Conservation (phyloP, 768 basidiomycete genomes). For the Agrocybe chaxingu region DNA sequence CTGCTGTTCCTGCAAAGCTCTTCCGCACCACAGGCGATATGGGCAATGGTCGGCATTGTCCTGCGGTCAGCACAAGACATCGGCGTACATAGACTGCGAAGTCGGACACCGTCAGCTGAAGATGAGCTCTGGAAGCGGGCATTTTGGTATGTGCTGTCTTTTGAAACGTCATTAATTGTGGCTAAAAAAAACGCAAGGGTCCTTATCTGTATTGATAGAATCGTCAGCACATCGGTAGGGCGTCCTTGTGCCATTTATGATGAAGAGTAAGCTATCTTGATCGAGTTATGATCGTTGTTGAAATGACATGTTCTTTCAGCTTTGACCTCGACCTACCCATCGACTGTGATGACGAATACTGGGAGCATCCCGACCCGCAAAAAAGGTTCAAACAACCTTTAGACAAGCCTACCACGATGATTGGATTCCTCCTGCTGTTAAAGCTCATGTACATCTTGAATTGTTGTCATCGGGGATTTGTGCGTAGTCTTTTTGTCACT, state of each 20-base stretch:
- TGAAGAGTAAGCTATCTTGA: conserved; percentile 50
- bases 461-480: conserved; percentile 58
- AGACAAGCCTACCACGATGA: conserved; percentile 48
- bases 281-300: neutral
- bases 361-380: conserved; percentile 55
- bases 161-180: neutral
- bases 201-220: conserved; percentile 46
- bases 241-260: conserved; percentile 74
- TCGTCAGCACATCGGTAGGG: conserved; percentile 51
- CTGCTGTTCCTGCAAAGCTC: conserved; percentile 49
- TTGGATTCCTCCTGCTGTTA: conserved; percentile 52
- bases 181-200: conserved; percentile 31
- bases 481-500: conserved; percentile 22
- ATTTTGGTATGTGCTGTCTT: conserved; percentile 41
- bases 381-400: conserved; percentile 66
- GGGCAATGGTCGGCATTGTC: conserved; percentile 66
- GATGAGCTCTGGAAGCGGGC: conserved; percentile 72
- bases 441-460: conserved; percentile 62
- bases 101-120: conserved; percentile 37
- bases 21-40: conserved; percentile 55
- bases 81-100: conserved; percentile 56
- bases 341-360: conserved; percentile 68
- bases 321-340: conserved; percentile 68
- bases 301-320: conserved; percentile 28
- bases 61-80: conserved; percentile 73